These are phyloP conservation scores for Lomentospora prolificans DNA, from an alignment of 2,329 filamentous ascomycete species.

Conservation along the genomic window DNA sequence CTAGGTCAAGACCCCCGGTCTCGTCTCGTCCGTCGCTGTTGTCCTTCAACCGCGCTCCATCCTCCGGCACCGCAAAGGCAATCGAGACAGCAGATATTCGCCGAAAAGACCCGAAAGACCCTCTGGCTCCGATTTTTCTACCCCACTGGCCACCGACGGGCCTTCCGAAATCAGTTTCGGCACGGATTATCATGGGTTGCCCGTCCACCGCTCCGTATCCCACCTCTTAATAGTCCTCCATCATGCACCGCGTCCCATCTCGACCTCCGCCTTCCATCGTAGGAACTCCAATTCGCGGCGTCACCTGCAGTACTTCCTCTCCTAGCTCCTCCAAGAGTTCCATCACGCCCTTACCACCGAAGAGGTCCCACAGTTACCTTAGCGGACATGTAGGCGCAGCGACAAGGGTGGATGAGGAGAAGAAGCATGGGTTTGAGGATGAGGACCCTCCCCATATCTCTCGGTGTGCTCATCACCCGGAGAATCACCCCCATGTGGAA, in stretches of 20 bases:
- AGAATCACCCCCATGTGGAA: background rate
- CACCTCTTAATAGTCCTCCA: background rate
- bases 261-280: background rate
- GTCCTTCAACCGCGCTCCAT: no score
- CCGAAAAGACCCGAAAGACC: background rate
- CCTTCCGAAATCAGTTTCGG: background rate
- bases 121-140: background rate
- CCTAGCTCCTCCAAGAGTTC: background rate
- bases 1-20: no score
- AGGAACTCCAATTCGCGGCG: background rate
- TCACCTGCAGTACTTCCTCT: background rate
- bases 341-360: background rate
- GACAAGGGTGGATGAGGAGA: background rate
- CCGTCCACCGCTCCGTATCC: background rate
- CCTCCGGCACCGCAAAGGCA: no score
- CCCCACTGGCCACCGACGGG: background rate
- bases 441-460: background rate
- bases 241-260: background rate
- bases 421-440: background rate
- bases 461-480: background rate
- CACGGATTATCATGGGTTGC: background rate
- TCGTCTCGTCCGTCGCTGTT: no score
- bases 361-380: background rate
- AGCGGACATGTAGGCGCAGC: background rate
- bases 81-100: no score